phyloP scores from a whole-genome alignment of 345 rosid species.

The Abelmoschus esculentus region DNA sequence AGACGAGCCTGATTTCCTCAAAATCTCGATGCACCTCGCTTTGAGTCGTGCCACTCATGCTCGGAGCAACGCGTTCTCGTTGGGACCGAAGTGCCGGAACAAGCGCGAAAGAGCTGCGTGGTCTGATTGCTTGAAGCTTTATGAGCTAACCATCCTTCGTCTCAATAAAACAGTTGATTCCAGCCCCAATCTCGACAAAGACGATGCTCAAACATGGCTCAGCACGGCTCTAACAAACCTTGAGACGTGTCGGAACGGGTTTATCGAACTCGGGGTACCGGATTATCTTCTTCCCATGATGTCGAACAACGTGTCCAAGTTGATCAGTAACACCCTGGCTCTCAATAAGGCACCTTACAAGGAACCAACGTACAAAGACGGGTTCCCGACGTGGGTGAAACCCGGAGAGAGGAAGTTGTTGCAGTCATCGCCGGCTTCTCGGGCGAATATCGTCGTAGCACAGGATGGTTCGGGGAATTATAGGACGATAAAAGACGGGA shows the following conservation, averaged over 20 bases:
- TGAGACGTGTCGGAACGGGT: slow-evolving; percentile 68
- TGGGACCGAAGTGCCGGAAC: slow-evolving; percentile 51
- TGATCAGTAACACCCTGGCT: slow-evolving; percentile 64
- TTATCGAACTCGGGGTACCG: slow-evolving; percentile 56
- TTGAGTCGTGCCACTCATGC: slow-evolving; percentile 46
- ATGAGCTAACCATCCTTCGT: slow-evolving; percentile 33
- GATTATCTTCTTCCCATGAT: slow-evolving; percentile 51
- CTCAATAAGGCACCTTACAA: slow-evolving; percentile 49
- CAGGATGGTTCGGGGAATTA: slow-evolving; percentile 77
- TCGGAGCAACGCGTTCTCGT: slow-evolving; percentile 22
- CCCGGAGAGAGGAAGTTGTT: slow-evolving; percentile 67
- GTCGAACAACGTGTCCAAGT: slow-evolving; percentile 67
- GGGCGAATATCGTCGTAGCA: slow-evolving; percentile 71
- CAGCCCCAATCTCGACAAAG: slow-evolving; percentile 39
- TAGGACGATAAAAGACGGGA: slow-evolving; percentile 55
- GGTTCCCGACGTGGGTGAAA: slow-evolving; percentile 74
- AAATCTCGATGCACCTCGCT: slow-evolving; percentile 41
- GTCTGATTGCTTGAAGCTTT: slow-evolving; percentile 57
- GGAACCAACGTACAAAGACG: slow-evolving; percentile 33
- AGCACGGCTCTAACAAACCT: slow-evolving; percentile 85
- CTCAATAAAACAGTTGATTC: slow-evolving; percentile 51
- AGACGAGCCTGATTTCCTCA: slow-evolving; percentile 33
- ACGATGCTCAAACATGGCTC: slow-evolving; percentile 83
- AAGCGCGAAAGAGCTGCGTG: slow-evolving; percentile 58
- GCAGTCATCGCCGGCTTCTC: slow-evolving; percentile 38